Base-by-base conservation (phyloP, 495 filamentous ascomycete genomes). In the Stereocaulon alpinum region DNA sequence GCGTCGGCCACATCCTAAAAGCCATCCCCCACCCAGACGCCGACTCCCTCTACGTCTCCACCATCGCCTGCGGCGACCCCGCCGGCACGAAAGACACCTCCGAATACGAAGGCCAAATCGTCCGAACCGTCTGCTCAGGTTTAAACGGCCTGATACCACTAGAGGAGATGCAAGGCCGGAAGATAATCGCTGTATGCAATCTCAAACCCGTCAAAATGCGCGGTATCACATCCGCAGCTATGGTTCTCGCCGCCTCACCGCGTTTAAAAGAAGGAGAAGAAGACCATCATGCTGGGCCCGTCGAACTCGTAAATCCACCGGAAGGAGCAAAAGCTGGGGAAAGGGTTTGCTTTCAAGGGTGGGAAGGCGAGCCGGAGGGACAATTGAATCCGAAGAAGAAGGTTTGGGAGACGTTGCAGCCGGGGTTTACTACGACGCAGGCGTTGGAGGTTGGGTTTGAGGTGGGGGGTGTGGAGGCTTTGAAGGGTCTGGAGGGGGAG, bases 131-230 rank as follows among this genome's bases (percentile, higher is more conserved):
- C 15, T 97, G 94, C 80, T 96, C 92, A 3, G 93, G 93, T 27
- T 76, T 98, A 59, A 95, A 95, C 72, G 94, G 94, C 1, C 79
- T 97, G 18, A 72, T 98, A 2, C 93, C 93, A 0, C 78, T 98
- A 54, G 88, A 84, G 72, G 90, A 95, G 72, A 96, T 98, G 94
- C 93, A 98, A 72, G 83, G 80, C 67, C 86, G 94, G 66, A 95
- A 92, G 77, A 89, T 98, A 49, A 82, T 97, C 44, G 87, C 88
- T 12, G 91, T 98, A 24, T 94, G 89, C 77, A 98, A 98, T 72
- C 78, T 98, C 66, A 98, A 98, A 80, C 93, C 93, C 12, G 93
- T 96, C 64, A 96, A 92, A 66, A 97, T 98, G 93, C 85, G 94
- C 41, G 92, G 94, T 58, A 87, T 98, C 74, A 96, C 96, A 77